Evolutionary conservation across 495 filamentous ascomycete species (phyloP).

Genomic region (Neurospora hispaniola): DNA sequence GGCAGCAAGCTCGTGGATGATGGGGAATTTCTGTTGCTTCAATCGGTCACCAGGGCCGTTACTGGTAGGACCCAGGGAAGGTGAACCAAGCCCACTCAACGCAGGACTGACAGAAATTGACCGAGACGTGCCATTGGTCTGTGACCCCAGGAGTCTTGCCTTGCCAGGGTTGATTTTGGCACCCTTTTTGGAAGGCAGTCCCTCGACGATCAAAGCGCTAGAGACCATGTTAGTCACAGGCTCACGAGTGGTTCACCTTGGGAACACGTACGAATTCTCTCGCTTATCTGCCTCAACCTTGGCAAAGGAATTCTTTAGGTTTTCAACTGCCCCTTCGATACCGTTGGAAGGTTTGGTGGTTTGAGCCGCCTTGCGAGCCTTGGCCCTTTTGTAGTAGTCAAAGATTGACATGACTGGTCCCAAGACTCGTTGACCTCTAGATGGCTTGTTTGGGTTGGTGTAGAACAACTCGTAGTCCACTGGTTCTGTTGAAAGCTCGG

Average conservation of each 20-base stretch:
- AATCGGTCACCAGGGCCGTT: constrained; percentile 42
- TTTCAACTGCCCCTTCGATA: constrained; percentile 1
- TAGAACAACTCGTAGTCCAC: constrained; percentile 35
- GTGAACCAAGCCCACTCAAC: constrained; percentile 39
- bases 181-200: constrained; percentile 20
- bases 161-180: constrained; percentile 21
- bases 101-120: constrained; percentile 57
- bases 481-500: constrained; percentile 11
- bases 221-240: constrained; percentile 13
- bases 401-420: constrained; percentile 36
- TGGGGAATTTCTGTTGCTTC: constrained; percentile 46
- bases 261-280: constrained; percentile 46
- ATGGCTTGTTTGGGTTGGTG: constrained; percentile 20
- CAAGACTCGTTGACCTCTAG: constrained; percentile 25
- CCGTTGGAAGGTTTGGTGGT: not conserved
- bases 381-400: constrained; percentile 26
- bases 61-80: constrained; percentile 41
- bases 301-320: constrained; percentile 30
- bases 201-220: constrained; percentile 25
- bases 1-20: constrained; percentile 64
- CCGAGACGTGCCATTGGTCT: constrained; percentile 36
- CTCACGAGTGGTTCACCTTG: constrained; percentile 24
- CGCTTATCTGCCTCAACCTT: constrained; percentile 26
- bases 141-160: constrained; percentile 35
- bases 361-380: constrained; percentile 2